Evolutionary conservation across 208 protist species (phyloP).

Genomic region (Trypanosoma vivax): DNA sequence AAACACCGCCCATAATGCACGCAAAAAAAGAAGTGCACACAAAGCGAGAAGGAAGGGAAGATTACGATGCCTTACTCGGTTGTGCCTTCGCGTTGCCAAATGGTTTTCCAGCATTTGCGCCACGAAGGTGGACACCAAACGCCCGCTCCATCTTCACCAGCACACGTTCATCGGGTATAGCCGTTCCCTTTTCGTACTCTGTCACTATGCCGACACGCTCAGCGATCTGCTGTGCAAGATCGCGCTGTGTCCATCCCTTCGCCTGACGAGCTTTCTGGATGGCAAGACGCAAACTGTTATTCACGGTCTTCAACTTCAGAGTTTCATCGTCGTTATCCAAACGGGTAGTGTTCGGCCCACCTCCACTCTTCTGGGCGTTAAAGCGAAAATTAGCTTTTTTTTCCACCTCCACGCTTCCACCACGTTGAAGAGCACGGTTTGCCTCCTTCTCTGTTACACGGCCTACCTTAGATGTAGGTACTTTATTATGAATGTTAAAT

Average conservation of each 20-base stretch:
- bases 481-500: slow-evolving; percentile 65
- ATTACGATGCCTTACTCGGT: slow-evolving; percentile 31
- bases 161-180: slow-evolving; percentile 88
- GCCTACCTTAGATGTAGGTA: slow-evolving; percentile 23
- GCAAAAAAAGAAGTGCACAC: slow-evolving; percentile 2
- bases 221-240: slow-evolving; percentile 77
- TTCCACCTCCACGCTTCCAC: slow-evolving; percentile 53
- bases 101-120: slow-evolving; percentile 80
- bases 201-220: slow-evolving; percentile 81
- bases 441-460: slow-evolving; percentile 63
- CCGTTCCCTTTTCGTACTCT: slow-evolving; percentile 92
- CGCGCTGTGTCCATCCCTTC: slow-evolving; percentile 84
- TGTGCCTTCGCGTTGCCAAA: slow-evolving; percentile 54
- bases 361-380: slow-evolving; percentile 55
- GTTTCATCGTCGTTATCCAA: slow-evolving; percentile 82
- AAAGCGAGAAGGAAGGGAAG: not conserved
- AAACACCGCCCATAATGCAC: too few relatives aligned
- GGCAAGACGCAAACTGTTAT: slow-evolving; percentile 62
- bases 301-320: slow-evolving; percentile 81
- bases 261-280: slow-evolving; percentile 80
- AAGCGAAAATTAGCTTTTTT: slow-evolving; percentile 58
- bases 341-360: slow-evolving; percentile 82
- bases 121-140: slow-evolving; percentile 86
- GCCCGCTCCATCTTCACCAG: slow-evolving; percentile 92
- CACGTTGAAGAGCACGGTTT: slow-evolving; percentile 68